phyloP scores from a whole-genome alignment of 2,329 filamentous ascomycete genomes.

The Drechslerella dactyloides region DNA sequence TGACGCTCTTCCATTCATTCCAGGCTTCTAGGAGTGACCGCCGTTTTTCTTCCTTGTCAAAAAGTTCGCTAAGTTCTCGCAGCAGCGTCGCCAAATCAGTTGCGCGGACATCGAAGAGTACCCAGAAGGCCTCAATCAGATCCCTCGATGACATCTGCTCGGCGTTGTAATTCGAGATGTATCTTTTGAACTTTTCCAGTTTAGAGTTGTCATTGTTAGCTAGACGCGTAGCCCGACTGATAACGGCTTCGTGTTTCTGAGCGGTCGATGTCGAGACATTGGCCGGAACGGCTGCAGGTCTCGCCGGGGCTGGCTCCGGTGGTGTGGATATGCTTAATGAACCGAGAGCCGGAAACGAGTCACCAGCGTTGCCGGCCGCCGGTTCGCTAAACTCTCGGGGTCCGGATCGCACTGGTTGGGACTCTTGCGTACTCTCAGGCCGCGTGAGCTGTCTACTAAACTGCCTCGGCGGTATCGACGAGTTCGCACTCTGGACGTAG shows the following conservation, averaged over 20 bases:
- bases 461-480: conserved; percentile 70
- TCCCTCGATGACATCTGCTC: conserved; percentile 73
- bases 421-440: conserved; percentile 58
- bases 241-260: conserved; percentile 75
- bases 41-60: conserved; percentile 79
- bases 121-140: conserved; percentile 71
- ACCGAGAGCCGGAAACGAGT: conserved; percentile 51
- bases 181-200: conserved; percentile 75
- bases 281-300: conserved; percentile 10
- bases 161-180: conserved; percentile 78
- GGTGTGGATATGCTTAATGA: conserved; percentile 21
- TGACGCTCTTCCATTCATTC: conserved; percentile 75
- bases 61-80: conserved; percentile 89
- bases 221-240: conserved; percentile 81
- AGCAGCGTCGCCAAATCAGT: conserved; percentile 85
- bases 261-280: conserved; percentile 28
- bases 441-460: conserved; percentile 82
- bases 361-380: conserved; percentile 18
- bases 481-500: conserved; percentile 84
- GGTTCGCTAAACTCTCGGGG: conserved; percentile 37
- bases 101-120: conserved; percentile 57
- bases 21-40: conserved; percentile 79
- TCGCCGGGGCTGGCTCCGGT: conserved; percentile 2
- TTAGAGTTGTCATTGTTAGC: conserved; percentile 78
- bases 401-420: conserved; percentile 47